Percentiles rank a stretch among this genome's conserved stretches.
phyloP scores from a whole-genome alignment of 2,329 filamentous ascomycete genomes.

The Tolypocladium album region DNA sequence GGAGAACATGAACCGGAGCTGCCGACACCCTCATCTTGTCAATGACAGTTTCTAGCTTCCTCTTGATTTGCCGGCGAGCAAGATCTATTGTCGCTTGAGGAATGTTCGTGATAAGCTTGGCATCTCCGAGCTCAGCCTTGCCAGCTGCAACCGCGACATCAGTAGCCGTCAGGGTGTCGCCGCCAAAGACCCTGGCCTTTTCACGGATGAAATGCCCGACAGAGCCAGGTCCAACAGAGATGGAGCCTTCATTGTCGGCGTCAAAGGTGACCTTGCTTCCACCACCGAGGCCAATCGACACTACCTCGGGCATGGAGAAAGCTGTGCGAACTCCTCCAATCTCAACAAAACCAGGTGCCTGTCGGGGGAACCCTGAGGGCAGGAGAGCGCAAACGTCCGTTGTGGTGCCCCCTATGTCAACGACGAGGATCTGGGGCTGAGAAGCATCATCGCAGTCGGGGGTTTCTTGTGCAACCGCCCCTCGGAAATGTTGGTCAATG shows the following conservation, averaged over 20 bases:
- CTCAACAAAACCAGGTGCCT: slow-evolving; percentile 46
- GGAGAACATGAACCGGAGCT: slow-evolving; percentile 37
- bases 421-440: slow-evolving; percentile 30
- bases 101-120: slow-evolving; percentile 14
- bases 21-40: slow-evolving; percentile 47
- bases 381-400: slow-evolving; percentile 48
- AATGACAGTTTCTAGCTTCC: slow-evolving; percentile 37
- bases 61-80: slow-evolving; percentile 26
- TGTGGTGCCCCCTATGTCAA: slow-evolving; percentile 52
- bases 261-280: slow-evolving; percentile 25
- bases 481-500: slow-evolving; percentile 19
- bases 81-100: slow-evolving; percentile 9
- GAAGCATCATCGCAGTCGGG: not conserved
- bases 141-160: slow-evolving; percentile 35
- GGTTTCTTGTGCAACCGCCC: not conserved
- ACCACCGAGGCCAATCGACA: slow-evolving; percentile 46
- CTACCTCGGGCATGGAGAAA: slow-evolving; percentile 45
- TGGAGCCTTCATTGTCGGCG: slow-evolving; percentile 14
- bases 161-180: slow-evolving; percentile 38
- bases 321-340: slow-evolving; percentile 49
- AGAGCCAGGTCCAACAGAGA: slow-evolving; percentile 44
- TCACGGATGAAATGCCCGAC: slow-evolving; percentile 39
- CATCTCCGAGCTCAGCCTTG: slow-evolving; percentile 18
- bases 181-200: slow-evolving; percentile 42
- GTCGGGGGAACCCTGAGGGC: slow-evolving; percentile 47